Conservation (phyloP, 495 filamentous ascomycete species). For the Trichoderma virens region DNA sequence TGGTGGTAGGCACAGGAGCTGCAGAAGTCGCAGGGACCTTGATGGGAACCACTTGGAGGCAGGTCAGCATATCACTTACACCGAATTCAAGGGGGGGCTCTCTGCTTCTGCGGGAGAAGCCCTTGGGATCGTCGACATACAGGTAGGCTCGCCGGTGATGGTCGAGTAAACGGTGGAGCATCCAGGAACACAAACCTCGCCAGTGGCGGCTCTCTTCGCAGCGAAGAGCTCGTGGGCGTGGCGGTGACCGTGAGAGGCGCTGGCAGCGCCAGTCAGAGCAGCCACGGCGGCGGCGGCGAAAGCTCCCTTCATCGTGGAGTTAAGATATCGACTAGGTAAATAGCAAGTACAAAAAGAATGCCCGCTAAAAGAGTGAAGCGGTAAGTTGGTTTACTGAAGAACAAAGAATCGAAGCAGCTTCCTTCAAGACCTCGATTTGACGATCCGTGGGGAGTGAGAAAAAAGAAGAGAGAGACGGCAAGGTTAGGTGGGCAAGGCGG, state of each 20-base stretch:
- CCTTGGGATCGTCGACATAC: constrained; percentile 32
- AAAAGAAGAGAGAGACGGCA: constrained; percentile 32
- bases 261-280: constrained; percentile 55
- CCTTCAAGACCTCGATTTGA: constrained; percentile 40
- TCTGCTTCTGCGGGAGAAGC: neutral
- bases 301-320: constrained; percentile 56
- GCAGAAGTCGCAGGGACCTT: neutral
- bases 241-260: constrained; percentile 51
- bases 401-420: constrained; percentile 43
- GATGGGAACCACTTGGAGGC: neutral
- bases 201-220: constrained; percentile 29
- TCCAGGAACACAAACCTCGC: constrained; percentile 44
- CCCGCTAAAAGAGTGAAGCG: constrained; percentile 98
- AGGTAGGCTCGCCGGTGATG: constrained; percentile 51
- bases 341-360: constrained; percentile 56
- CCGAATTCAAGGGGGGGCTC: neutral
- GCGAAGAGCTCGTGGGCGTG: constrained; percentile 55
- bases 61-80: neutral
- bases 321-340: constrained; percentile 20
- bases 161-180: constrained; percentile 61
- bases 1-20: no score
- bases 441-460: constrained; percentile 32
- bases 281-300: constrained; percentile 58
- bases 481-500: constrained; percentile 14
- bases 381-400: constrained; percentile 49